phyloP scores from a whole-genome alignment of 1,284 basidiomycete species.

The Marasmius tenuissimus region DNA sequence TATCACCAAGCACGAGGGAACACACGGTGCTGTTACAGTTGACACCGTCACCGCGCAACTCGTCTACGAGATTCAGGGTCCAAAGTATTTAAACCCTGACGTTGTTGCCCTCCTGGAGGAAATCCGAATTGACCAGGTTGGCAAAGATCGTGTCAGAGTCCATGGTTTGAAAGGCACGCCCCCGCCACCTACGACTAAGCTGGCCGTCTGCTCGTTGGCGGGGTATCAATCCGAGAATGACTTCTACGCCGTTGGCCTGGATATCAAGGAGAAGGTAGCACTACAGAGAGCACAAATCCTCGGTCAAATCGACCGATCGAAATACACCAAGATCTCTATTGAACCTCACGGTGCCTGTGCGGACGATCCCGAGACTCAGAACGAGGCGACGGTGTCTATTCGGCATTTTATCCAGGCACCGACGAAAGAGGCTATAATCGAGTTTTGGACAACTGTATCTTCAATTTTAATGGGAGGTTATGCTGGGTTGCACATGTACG shows the following conservation, averaged over 20 bases:
- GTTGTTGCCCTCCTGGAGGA: constrained; percentile 10
- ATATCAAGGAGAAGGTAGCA: constrained; percentile 18
- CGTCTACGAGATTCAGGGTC: constrained; percentile 24
- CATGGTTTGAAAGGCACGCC: constrained; percentile 16
- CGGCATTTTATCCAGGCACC: constrained; percentile 12
- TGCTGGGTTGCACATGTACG: neutral
- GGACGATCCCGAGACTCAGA: constrained; percentile 7
- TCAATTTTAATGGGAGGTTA: neutral
- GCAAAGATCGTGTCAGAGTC: constrained; percentile 16
- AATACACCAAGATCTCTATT: constrained; percentile 10
- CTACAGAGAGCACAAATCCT: constrained; percentile 12
- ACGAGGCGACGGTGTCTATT: constrained; percentile 11
- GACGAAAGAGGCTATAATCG: constrained; percentile 5
- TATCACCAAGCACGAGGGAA: constrained; percentile 19
- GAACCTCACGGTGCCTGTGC: constrained; percentile 9
- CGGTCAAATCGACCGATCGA: constrained; percentile 11
- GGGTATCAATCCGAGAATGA: constrained; percentile 21
- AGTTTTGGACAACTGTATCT: constrained; percentile 5
- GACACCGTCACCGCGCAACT: constrained; percentile 22
- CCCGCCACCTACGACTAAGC: constrained; percentile 22
- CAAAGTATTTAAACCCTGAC: constrained; percentile 23
- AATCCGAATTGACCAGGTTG: constrained; percentile 14
- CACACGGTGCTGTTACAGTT: constrained; percentile 19
- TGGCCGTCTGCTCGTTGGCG: constrained; percentile 19
- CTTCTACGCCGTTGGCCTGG: constrained; percentile 20